A percentile compares a stretch with the other conserved stretches of the same genome.
phyloP scores from a whole-genome alignment of 768 basidiomycete genomes.

The Cytidiella melzeri region DNA sequence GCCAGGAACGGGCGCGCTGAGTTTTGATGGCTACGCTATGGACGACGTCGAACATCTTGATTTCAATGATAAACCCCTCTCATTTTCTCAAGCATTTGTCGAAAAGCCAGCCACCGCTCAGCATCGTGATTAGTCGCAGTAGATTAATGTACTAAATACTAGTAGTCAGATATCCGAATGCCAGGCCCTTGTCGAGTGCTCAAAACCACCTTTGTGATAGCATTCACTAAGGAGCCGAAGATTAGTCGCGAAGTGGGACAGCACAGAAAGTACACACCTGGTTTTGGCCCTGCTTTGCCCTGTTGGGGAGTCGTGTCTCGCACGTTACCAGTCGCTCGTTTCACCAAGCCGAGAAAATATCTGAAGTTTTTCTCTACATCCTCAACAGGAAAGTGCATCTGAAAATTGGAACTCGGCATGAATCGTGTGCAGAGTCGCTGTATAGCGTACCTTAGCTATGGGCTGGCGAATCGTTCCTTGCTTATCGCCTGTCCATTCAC shows the following conservation, averaged over 20 bases:
- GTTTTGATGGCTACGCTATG: no score
- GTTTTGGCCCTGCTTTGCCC: slow-evolving; percentile 35
- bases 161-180: slow-evolving; percentile 78
- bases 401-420: slow-evolving; percentile 3
- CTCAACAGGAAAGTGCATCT: slow-evolving; percentile 71
- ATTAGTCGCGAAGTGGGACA: background rate
- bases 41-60: background rate
- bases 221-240: slow-evolving; percentile 43
- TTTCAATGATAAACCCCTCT: background rate
- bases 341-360: slow-evolving; percentile 70
- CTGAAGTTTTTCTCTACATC: slow-evolving; percentile 77
- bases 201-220: slow-evolving; percentile 75
- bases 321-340: slow-evolving; percentile 65
- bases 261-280: slow-evolving; percentile 25
- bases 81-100: background rate
- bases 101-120: background rate
- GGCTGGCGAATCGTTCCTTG: slow-evolving; percentile 78
- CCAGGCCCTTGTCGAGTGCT: slow-evolving; percentile 88
- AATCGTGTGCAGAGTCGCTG: no score
- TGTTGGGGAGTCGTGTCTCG: slow-evolving; percentile 43
- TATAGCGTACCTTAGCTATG: slow-evolving; percentile 59
- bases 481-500: slow-evolving; percentile 93
- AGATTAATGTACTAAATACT: slow-evolving; percentile 14
- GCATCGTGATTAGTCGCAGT: background rate
- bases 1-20: background rate